phyloP scores from a whole-genome alignment of 1,284 basidiomycete genomes.

The Cystobasidium sp. region DNA sequence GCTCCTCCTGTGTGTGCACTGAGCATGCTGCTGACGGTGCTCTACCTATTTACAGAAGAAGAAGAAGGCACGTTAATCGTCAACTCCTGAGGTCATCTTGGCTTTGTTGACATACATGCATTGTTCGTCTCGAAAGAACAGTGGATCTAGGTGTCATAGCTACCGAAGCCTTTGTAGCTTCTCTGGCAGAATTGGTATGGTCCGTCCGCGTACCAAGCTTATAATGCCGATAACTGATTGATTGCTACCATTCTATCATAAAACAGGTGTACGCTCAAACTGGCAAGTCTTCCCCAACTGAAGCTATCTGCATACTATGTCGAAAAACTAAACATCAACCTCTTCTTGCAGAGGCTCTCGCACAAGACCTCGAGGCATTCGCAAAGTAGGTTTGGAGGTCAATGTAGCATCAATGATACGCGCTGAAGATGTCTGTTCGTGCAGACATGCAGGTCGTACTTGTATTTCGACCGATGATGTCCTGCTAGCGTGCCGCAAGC shows the following conservation, averaged over 20 bases:
- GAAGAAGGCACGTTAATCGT: conserved; percentile 21
- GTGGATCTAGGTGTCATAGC: conserved; percentile 42
- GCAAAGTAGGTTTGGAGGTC: conserved; percentile 5
- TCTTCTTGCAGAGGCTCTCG: conserved; percentile 18
- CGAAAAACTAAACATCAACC: not conserved
- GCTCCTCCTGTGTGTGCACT: not conserved
- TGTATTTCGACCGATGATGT: conserved; percentile 33
- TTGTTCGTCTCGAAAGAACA: not conserved
- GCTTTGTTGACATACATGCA: not conserved
- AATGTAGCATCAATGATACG: not conserved
- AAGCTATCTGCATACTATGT: not conserved
- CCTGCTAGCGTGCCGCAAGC: conserved; percentile 32
- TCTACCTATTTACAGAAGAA: conserved; percentile 16
- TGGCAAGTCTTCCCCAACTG: conserved; percentile 14
- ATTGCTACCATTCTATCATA: not conserved
- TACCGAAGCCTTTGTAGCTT: conserved; percentile 40
- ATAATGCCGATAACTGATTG: not conserved
- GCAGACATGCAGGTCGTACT: conserved; percentile 30
- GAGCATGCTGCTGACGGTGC: not conserved
- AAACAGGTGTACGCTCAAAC: conserved; percentile 36
- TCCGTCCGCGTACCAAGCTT: not conserved
- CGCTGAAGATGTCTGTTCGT: not conserved
- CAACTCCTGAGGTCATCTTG: not conserved
- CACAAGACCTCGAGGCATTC: conserved; percentile 38
- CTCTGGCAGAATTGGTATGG: conserved; percentile 38